These are phyloP conservation scores for Yamadazyma akitaensis DNA, from an alignment of 805 yeast species.

Conservation along the genomic window DNA sequence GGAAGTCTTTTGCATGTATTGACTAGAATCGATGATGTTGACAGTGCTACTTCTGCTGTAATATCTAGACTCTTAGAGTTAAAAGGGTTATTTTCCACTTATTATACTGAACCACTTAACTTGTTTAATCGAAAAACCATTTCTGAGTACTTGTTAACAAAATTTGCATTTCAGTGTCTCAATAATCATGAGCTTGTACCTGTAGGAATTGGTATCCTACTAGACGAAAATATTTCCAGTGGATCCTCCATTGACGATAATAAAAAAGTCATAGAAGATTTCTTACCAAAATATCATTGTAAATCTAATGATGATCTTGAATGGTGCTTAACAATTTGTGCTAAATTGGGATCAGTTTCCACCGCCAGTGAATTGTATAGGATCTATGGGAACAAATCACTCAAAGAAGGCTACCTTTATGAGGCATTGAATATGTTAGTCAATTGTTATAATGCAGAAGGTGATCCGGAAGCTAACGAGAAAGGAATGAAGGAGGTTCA, in stretches of 20 bases:
- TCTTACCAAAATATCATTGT: constrained; percentile 58
- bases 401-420: constrained; percentile 52
- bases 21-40: constrained; percentile 56
- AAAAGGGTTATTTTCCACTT: constrained; percentile 50
- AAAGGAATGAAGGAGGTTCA: constrained; percentile 44
- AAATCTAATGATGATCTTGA: constrained; percentile 73
- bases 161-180: constrained; percentile 54
- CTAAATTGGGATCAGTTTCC: constrained; percentile 56
- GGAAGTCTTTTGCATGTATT: constrained; percentile 57
- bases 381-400: constrained; percentile 44
- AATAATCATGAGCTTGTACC: constrained; percentile 55
- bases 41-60: constrained; percentile 62
- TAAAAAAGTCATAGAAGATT: constrained; percentile 46
- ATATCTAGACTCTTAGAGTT: constrained; percentile 61
- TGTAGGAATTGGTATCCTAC: constrained; percentile 63
- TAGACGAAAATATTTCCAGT: constrained; percentile 40
- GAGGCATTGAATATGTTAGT: constrained; percentile 66
- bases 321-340: constrained; percentile 73
- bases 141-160: constrained; percentile 55
- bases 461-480: constrained; percentile 11
- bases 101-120: constrained; percentile 21
- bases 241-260: constrained; percentile 32
- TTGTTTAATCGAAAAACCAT: constrained; percentile 24
- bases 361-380: constrained; percentile 56
- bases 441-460: constrained; percentile 51